Conservation (phyloP, 2,329 filamentous ascomycete genomes). For the Tolypocladium ophioglossoides region DNA sequence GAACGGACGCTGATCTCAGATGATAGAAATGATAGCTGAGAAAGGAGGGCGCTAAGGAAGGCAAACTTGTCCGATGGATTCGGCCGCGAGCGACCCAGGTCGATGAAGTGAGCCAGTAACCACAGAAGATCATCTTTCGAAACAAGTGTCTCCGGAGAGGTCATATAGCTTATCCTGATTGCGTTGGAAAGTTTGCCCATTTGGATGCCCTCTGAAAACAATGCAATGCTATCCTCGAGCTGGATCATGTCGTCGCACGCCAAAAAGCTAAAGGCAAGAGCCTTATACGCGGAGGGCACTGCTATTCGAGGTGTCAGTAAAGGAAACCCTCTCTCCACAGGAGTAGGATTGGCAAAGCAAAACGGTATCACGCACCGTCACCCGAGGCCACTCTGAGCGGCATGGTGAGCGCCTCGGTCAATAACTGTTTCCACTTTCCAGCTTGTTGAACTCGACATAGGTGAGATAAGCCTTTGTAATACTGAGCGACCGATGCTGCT, state of each 20-base stretch:
- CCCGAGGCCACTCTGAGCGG: constrained; percentile 14
- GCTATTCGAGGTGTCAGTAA: neutral
- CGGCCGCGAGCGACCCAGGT: constrained; percentile 33
- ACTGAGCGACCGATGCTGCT: constrained; percentile 16
- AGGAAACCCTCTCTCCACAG: neutral
- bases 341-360: neutral
- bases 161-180: constrained; percentile 26
- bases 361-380: constrained; percentile 8
- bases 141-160: constrained; percentile 10
- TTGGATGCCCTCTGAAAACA: constrained; percentile 27
- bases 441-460: constrained; percentile 18
- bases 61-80: constrained; percentile 23
- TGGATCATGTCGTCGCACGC: constrained; percentile 23
- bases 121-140: constrained; percentile 42
- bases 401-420: constrained; percentile 17
- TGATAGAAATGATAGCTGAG: constrained; percentile 41
- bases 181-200: constrained; percentile 28
- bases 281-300: constrained; percentile 17
- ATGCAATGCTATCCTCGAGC: constrained; percentile 28
- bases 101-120: constrained; percentile 57
- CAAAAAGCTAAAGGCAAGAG: constrained; percentile 29
- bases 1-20: constrained; percentile 38
- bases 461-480: constrained; percentile 29
- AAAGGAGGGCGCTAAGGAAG: constrained; percentile 41
- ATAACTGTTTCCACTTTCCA: constrained; percentile 9